Conservation (phyloP, 2,329 filamentous ascomycete genomes). For the Ceratocystis colombiana region DNA sequence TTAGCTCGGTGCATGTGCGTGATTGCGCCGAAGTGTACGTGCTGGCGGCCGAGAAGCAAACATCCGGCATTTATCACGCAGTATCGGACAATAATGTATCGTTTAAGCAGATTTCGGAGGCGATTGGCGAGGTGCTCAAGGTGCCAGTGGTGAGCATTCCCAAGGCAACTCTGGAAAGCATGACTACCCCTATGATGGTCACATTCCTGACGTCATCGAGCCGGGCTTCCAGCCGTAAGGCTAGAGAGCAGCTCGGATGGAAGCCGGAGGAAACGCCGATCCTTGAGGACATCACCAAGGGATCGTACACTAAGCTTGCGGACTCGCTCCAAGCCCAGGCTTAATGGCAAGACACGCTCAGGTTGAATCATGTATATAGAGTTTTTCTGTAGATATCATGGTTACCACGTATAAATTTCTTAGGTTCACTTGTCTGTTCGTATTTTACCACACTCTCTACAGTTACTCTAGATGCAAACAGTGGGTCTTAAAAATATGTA, state of each 20-base stretch:
- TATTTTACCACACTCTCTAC: too few relatives aligned
- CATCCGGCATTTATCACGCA: constrained; percentile 34
- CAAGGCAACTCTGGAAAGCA: constrained; percentile 28
- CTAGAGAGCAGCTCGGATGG: constrained; percentile 35
- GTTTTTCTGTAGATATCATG: neutral
- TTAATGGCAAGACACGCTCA: neutral
- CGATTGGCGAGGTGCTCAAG: constrained; percentile 28
- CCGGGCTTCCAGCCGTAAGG: constrained; percentile 34
- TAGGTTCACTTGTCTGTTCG: neutral
- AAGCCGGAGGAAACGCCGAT: constrained; percentile 31
- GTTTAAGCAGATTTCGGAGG: constrained; percentile 29
- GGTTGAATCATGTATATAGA: neutral
- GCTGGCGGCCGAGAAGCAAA: constrained; percentile 32
- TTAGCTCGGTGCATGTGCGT: constrained; percentile 35
- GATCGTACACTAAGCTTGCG: constrained; percentile 29
- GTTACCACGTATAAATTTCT: neutral
- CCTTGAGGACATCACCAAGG: constrained; percentile 32
- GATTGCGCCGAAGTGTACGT: constrained; percentile 38
- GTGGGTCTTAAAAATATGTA: too few relatives aligned
- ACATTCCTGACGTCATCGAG: constrained; percentile 33
- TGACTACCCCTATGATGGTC: constrained; percentile 32
- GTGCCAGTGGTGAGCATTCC: constrained; percentile 28
- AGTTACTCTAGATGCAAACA: too few relatives aligned
- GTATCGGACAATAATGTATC: constrained; percentile 31
- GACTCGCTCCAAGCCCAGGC: constrained; percentile 23